Evolutionary conservation across 2,329 filamentous ascomycete genomes (phyloP).

Genomic region (Aaosphaeria pasadenensis): DNA sequence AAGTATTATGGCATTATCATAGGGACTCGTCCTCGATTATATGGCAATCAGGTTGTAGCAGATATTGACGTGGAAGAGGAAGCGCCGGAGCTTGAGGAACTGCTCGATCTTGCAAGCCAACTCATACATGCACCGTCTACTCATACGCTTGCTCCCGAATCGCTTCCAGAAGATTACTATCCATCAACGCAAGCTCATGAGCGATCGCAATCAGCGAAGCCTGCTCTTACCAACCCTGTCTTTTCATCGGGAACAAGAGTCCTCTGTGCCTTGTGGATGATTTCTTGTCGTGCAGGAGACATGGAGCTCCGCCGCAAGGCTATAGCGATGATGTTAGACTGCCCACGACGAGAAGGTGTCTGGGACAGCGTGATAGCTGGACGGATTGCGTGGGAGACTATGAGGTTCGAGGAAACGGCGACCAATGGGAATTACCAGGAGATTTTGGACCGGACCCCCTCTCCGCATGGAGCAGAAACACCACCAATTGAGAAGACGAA

Average conservation of each 20-base stretch:
- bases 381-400: constrained; percentile 20
- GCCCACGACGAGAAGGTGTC: constrained; percentile 48
- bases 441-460: constrained; percentile 2
- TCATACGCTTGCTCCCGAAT: constrained; percentile 12
- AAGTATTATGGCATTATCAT: background rate
- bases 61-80: no score
- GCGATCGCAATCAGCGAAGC: constrained; percentile 1
- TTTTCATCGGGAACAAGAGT: constrained; percentile 24
- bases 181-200: constrained; percentile 9
- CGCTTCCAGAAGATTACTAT: constrained; percentile 10
- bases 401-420: constrained; percentile 25
- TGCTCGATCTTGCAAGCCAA: constrained; percentile 12
- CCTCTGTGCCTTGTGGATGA: constrained; percentile 23
- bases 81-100: constrained; percentile 8
- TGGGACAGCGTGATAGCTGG: constrained; percentile 61
- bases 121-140: constrained; percentile 15
- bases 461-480: background rate
- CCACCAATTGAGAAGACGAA: background rate
- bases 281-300: constrained; percentile 18
- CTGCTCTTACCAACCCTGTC: constrained; percentile 12
- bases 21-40: no score
- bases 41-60: no score
- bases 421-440: constrained; percentile 6
- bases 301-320: constrained; percentile 19
- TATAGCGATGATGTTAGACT: constrained; percentile 20